These are phyloP conservation scores for Metschnikowia kunwiensis DNA, from an alignment of 805 yeast species.

Conservation along the genomic window DNA sequence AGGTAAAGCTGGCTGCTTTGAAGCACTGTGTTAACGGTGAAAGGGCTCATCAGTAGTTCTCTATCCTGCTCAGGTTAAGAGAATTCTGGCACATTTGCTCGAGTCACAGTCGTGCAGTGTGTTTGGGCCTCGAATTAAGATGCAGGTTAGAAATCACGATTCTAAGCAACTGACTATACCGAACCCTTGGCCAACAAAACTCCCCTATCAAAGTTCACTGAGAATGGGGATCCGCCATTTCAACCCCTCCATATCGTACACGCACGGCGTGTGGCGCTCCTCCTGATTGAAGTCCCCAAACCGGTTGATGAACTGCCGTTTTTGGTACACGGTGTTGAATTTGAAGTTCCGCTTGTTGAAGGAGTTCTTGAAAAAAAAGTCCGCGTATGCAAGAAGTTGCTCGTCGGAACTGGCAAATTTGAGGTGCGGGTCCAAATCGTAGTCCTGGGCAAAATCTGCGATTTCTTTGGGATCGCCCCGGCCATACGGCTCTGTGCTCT, in stretches of 20 bases:
- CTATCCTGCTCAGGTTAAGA: no score
- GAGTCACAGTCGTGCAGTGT: no score
- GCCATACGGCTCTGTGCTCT: slow-evolving; percentile 15
- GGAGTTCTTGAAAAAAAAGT: slow-evolving; percentile 33
- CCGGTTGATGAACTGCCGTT: slow-evolving; percentile 39
- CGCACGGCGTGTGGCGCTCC: slow-evolving; percentile 20
- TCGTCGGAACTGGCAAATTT: slow-evolving; percentile 10
- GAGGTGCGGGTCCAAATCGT: slow-evolving; percentile 6
- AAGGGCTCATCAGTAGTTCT: no score
- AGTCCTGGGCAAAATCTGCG: slow-evolving; percentile 21
- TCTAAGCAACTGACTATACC: no score
- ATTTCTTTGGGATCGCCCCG: slow-evolving; percentile 17
- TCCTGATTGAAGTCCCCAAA: slow-evolving; percentile 38
- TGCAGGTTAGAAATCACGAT: no score
- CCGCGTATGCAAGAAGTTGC: slow-evolving; percentile 29
- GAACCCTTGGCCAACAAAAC: no score
- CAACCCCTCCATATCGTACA: slow-evolving; percentile 36
- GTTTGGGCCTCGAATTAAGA: no score
- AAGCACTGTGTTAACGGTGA: no score
- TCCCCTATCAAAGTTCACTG: slow-evolving; percentile 37
- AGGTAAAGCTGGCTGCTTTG: no score
- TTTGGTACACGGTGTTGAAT: slow-evolving; percentile 40
- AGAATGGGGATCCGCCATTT: slow-evolving; percentile 44
- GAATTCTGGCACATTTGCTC: no score
- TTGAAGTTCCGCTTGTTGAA: slow-evolving; percentile 33